A percentile compares a stretch with the other conserved stretches of the same genome.
phyloP scores from a whole-genome alignment of 306 rosid genomes.

The Phaseolus lunatus region DNA sequence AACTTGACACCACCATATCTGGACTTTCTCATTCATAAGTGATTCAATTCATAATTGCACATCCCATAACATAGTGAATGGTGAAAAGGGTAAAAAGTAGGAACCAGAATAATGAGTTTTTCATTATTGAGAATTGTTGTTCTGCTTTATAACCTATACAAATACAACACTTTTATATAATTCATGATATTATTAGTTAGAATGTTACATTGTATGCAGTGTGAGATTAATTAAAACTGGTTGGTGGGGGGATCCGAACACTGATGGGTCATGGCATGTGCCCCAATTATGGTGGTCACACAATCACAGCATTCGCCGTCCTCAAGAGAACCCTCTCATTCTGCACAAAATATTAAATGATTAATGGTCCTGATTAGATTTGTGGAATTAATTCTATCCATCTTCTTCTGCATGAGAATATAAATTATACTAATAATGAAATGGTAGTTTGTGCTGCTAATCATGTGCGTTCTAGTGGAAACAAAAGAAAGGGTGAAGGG shows the following conservation, averaged over 20 bases:
- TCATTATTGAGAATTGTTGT: constrained; percentile 30
- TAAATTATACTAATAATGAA: constrained; percentile 3
- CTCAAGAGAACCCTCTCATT: constrained; percentile 49
- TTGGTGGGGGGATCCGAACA: constrained; percentile 61
- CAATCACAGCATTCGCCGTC: constrained; percentile 56
- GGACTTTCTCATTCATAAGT: constrained; percentile 19
- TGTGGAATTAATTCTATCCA: constrained; percentile 21
- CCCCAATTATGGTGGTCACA: constrained; percentile 59
- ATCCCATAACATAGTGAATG: constrained; percentile 1
- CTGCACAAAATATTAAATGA: constrained; percentile 39
- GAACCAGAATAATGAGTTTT: constrained; percentile 23
- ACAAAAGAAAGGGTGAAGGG: constrained; percentile 39
- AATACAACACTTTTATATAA: background rate
- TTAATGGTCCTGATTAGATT: constrained; percentile 35
- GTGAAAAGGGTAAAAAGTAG: constrained; percentile 23
- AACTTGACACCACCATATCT: constrained; percentile 10
- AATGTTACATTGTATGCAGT: constrained; percentile 29
- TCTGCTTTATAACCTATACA: background rate
- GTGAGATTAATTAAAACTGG: constrained; percentile 51
- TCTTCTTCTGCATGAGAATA: constrained; percentile 47
- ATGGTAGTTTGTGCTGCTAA: constrained; percentile 26
- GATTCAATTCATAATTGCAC: constrained; percentile 11
- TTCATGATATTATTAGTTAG: constrained; percentile 21
- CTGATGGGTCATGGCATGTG: constrained; percentile 66
- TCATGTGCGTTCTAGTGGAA: constrained; percentile 43